phyloP scores from a whole-genome alignment of 805 yeast genomes.

The Phaffomyces thermotolerans region DNA sequence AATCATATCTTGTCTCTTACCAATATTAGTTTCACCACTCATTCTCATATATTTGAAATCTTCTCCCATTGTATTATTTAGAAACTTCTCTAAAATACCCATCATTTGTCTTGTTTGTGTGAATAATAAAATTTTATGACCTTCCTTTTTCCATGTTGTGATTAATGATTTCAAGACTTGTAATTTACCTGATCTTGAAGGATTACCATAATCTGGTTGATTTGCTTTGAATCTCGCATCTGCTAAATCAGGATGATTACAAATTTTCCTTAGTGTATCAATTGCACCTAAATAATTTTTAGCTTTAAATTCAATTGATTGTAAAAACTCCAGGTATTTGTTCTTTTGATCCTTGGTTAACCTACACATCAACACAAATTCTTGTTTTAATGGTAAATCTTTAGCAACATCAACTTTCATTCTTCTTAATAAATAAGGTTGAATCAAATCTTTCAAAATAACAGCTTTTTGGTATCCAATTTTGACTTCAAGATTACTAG shows the following conservation, averaged over 20 bases:
- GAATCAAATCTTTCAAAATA: constrained; percentile 74
- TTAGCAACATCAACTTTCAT: constrained; percentile 92
- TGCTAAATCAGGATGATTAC: constrained; percentile 91
- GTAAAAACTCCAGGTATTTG: constrained; percentile 66
- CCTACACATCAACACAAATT: constrained; percentile 88
- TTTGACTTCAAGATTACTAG: constrained; percentile 91
- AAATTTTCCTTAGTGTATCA: constrained; percentile 82
- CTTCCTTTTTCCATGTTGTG: constrained; percentile 67
- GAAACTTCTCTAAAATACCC: constrained; percentile 69
- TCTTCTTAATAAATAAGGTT: constrained; percentile 83
- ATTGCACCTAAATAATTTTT: constrained; percentile 80
- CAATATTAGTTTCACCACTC: constrained; percentile 92
- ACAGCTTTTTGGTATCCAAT: constrained; percentile 96
- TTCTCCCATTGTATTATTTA: constrained; percentile 31
- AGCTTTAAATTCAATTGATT: constrained; percentile 73
- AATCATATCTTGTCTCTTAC: constrained; percentile 68
- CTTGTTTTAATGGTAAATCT: constrained; percentile 87
- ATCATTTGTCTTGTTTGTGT: constrained; percentile 94
- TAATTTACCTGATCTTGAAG: constrained; percentile 75
- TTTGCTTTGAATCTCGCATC: constrained; percentile 31
- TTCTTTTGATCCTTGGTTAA: constrained; percentile 70
- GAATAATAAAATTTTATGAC: constrained; percentile 76
- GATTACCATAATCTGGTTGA: constrained; percentile 42
- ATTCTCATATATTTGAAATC: constrained; percentile 60
- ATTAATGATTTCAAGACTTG: constrained; percentile 76